These are phyloP conservation scores for Abortiporus biennis DNA, from an alignment of 1,284 basidiomycete species.

Conservation along the genomic window DNA sequence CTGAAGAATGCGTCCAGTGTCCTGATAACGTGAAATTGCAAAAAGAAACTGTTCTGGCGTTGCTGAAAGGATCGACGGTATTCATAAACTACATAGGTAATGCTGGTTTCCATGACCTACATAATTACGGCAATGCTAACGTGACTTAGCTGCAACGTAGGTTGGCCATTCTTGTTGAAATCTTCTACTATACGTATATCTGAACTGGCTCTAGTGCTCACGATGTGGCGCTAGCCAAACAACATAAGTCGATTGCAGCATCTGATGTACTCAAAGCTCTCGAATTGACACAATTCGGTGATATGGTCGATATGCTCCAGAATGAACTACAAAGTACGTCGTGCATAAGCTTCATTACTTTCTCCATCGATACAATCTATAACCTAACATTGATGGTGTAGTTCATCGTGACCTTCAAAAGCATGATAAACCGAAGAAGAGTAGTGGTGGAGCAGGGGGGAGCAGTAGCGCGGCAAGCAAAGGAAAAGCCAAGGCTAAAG, in stretches of 20 bases:
- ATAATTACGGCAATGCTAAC: conserved; percentile 3
- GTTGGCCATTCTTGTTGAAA: conserved; percentile 21
- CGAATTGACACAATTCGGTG: conserved; percentile 75
- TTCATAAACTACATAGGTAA: conserved; percentile 88
- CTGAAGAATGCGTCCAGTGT: conserved; percentile 39
- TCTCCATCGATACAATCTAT: background rate
- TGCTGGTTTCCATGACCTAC: background rate
- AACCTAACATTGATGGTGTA: conserved; percentile 17
- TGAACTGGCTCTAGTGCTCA: conserved; percentile 54
- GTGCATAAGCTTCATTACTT: background rate
- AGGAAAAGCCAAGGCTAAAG: conserved; percentile 22
- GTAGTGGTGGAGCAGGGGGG: conserved; percentile 18
- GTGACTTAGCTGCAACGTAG: conserved; percentile 61
- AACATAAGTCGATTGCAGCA: conserved; percentile 85
- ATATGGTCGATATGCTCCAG: conserved; percentile 65
- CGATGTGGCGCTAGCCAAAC: conserved; percentile 77
- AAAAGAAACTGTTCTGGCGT: conserved; percentile 78
- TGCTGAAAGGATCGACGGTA: conserved; percentile 82
- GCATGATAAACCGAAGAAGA: conserved; percentile 45
- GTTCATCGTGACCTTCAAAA: conserved; percentile 57
- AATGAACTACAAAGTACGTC: conserved; percentile 65
- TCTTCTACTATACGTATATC: no score
- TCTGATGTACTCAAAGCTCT: conserved; percentile 86
- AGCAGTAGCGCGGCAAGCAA: conserved; percentile 12
- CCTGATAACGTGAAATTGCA: conserved; percentile 83